These are phyloP conservation scores for Cryoendolithus antarcticus DNA, from an alignment of 2,329 filamentous ascomycete genomes.

Conservation along the genomic window DNA sequence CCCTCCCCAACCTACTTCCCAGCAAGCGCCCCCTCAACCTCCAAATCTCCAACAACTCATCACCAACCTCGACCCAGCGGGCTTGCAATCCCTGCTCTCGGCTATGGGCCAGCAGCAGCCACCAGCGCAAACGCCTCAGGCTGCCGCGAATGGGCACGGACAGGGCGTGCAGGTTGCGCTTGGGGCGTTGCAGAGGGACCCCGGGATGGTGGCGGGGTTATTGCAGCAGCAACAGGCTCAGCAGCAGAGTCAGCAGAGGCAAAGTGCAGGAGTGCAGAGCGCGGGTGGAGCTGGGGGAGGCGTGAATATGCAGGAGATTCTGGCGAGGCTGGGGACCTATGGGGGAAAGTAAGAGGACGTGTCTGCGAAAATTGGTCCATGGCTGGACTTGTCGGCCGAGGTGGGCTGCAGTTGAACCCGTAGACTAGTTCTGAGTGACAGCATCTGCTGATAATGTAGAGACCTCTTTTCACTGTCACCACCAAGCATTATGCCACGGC, in stretches of 20 bases:
- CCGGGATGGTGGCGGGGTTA: constrained; percentile 15
- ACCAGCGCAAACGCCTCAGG: constrained; percentile 18
- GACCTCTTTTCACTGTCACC: no score
- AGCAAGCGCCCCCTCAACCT: constrained; percentile 3
- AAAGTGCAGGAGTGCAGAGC: constrained; percentile 1
- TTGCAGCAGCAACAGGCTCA: constrained; percentile 20
- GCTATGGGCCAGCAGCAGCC: constrained; percentile 36
- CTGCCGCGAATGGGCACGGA: constrained; percentile 5
- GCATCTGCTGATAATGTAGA: no score
- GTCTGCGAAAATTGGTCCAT: no score
- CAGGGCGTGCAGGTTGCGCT: constrained; percentile 4
- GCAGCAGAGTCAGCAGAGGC: constrained; percentile 11
- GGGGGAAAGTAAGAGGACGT: not conserved
- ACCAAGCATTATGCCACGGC: no score
- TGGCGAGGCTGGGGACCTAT: constrained; percentile 53
- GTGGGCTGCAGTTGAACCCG: no score
- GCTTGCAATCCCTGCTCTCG: constrained; percentile 58
- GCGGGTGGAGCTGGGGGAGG: constrained; percentile 12
- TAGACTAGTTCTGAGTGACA: no score
- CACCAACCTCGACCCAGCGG: constrained; percentile 53
- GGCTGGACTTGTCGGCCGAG: no score
- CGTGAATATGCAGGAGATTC: constrained; percentile 56
- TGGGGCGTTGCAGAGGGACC: constrained; percentile 17
- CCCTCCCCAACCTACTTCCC: not conserved
- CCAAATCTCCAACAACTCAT: constrained; percentile 52